phyloP scores from a whole-genome alignment of 768 basidiomycete species.

The Panaeolus cyanescens region DNA sequence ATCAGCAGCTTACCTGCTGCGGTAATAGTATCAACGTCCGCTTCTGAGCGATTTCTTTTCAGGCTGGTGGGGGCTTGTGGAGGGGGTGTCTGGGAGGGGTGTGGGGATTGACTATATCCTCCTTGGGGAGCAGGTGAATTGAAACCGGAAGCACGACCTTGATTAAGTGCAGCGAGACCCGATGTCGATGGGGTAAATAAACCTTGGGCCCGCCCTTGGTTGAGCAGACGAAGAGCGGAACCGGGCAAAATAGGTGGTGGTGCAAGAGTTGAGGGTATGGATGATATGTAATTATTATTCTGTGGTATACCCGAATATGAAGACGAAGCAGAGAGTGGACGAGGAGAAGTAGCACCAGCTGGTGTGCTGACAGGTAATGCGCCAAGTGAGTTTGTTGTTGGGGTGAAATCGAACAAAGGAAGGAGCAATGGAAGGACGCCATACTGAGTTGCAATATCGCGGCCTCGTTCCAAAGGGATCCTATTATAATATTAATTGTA shows the following conservation, averaged over 20 bases:
- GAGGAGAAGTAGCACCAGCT: constrained; percentile 52
- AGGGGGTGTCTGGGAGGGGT: constrained; percentile 54
- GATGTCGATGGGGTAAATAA: constrained; percentile 86
- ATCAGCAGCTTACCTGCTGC: no score
- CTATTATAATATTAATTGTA: constrained; percentile 40
- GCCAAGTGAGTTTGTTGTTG: constrained; percentile 69
- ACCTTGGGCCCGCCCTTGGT: constrained; percentile 85
- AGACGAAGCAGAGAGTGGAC: constrained; percentile 68
- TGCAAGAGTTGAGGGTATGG: constrained; percentile 58
- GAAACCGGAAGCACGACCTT: constrained; percentile 45
- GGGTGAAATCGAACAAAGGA: constrained; percentile 93
- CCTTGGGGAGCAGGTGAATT: constrained; percentile 54
- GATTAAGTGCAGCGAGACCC: constrained; percentile 39
- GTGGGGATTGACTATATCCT: constrained; percentile 52
- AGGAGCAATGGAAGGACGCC: constrained; percentile 86
- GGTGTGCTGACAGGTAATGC: constrained; percentile 60
- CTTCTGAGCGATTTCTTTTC: constrained; percentile 45
- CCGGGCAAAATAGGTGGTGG: constrained; percentile 89
- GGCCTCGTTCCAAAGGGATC: constrained; percentile 95
- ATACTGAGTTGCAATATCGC: constrained; percentile 90
- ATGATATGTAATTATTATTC: constrained; percentile 43
- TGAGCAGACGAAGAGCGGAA: constrained; percentile 79
- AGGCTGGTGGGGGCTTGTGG: constrained; percentile 44
- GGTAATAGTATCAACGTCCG: constrained; percentile 51
- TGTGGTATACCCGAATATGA: constrained; percentile 61